Base-by-base conservation (phyloP, 2,329 filamentous ascomycete genomes). In the Monosporascus sp. region DNA sequence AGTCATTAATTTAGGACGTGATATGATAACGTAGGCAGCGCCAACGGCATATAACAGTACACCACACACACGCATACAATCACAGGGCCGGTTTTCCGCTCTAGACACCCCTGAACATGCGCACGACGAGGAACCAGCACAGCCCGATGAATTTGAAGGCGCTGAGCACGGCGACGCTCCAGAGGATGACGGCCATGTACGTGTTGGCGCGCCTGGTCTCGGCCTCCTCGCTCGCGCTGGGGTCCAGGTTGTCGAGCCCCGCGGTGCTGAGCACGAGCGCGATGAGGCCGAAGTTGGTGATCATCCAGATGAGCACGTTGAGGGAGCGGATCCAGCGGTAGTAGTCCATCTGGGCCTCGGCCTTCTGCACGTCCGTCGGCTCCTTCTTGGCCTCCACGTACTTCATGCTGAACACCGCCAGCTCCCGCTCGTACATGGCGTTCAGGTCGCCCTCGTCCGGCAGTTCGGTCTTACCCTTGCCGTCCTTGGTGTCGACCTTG, bases 371-470 rank as follows among this genome's bases (percentile, higher is more conserved):
- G 0, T 80, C 68, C 0, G 77, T 78, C 0, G 82, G 80, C 0
- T 76, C 64, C 64, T 83, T 85, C 71, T 87, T 85, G 58, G 91
- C 86, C 58, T 87, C 84, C 28, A 87, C 85, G 46, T 84, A 84
- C 71, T 97, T 97, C 26, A 76, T 74, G 45, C 79, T 74, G 68
- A 97, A 96, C 15, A 85, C 80, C 3, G 78, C 73, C 49, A 97
- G 74, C 67, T 99, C 94, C 40, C 86, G 78, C 67, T 97, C 91
- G 72, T 99, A 99, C 69, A 96, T 91, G 0, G 90, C 89, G 72
- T 99, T 96, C 56, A 99, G 79, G 72, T 97, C 94, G 44, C 88
- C 89, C 65, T 97, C 94, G 63, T 97, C 94, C 5, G 92, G 92
- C 1, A 99, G 86, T 62, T 97, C 92, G 58, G 96, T 94, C 78